Evolutionary conservation across 1,284 basidiomycete species (phyloP), one percentile per base, ranked within the genome.

Genomic region (Leccinum pseudoinsigne): DNA sequence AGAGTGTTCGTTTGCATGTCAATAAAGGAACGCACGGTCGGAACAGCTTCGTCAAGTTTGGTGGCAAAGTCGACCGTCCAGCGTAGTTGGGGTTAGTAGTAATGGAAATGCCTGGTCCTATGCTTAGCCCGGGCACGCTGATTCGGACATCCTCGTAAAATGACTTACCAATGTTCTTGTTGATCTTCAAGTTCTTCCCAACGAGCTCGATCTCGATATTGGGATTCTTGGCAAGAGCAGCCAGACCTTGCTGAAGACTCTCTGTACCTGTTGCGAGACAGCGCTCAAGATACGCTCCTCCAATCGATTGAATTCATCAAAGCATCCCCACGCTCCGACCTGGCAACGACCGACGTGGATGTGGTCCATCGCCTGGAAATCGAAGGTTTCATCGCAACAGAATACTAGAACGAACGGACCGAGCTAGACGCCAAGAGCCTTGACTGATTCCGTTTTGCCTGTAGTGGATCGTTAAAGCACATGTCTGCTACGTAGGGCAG

Each of bases 321-420:
- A 98, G 75, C 96, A 98, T 28, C 96, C 96, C 96, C 98, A 99
- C 0, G 97, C 97, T 45, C 97, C 97, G 45, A 99, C 97, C 80
- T 98, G 95, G 79, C 97, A 99, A 18, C 99, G 86, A 66, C 97
- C 97, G 70, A 99, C 90, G 75, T 99, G 98, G 72, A 99, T 98
- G 70, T 97, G 93, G 66, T 97, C 97, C 97, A 99, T 99, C 2
- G 97, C 97, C 74, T 98, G 95, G 84, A 98, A 98, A 79, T 99
- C 98, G 77, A 99, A 99, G 0, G 94, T 98, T 77, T 99, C 97
- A 78, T 99, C 97, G 74, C 97, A 99, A 76, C 97, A 99, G 82
- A 99, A 99, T 34, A 99, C 97, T 58, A 99, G 83, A 18, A 99
- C 97, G 73, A 99, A 98, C 55, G 96, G 90, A 57, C 97, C 97